These are phyloP conservation scores for Metarhizium sp. DNA, from an alignment of 2,329 filamentous ascomycete species.

Conservation along the genomic window DNA sequence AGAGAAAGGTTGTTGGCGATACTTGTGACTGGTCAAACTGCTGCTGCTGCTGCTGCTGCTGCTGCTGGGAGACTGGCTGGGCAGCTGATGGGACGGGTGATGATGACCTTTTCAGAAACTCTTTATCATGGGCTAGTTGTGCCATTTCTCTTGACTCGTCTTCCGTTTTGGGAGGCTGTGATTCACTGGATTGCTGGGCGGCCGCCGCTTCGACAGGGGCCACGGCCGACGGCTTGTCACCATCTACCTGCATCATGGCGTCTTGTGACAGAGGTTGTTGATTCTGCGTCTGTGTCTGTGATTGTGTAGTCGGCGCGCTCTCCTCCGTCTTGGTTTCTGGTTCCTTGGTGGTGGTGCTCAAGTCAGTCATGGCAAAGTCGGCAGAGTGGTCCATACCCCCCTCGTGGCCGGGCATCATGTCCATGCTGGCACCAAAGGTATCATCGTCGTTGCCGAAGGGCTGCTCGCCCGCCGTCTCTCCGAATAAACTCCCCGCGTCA, in stretches of 20 bases:
- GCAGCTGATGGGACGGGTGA: constrained; percentile 24
- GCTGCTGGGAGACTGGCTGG: constrained; percentile 18
- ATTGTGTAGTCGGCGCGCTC: not conserved
- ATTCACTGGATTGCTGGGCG: not conserved
- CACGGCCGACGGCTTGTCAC: not conserved
- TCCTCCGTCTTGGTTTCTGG: not conserved
- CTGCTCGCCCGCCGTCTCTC: constrained; percentile 53
- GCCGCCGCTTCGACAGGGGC: not conserved
- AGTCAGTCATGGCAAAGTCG: constrained; percentile 31
- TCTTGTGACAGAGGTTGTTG: not conserved
- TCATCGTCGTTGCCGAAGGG: constrained; percentile 78
- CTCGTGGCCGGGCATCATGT: constrained; percentile 34
- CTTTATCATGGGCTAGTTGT: constrained; percentile 3
- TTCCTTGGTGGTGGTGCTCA: constrained; percentile 10
- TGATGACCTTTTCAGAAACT: constrained; percentile 11
- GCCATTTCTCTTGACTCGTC: not conserved
- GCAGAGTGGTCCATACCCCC: constrained; percentile 32
- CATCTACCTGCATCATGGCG: constrained; percentile 11
- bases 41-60: no score
- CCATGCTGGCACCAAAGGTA: constrained; percentile 69
- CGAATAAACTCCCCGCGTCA: constrained; percentile 76
- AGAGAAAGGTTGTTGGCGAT: constrained; percentile 75
- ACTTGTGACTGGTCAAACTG: constrained; percentile 47
- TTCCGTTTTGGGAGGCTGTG: not conserved
- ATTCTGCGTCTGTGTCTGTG: not conserved